phyloP scores from a whole-genome alignment of 1,284 basidiomycete genomes.

The Pyrrhoderma noxium region DNA sequence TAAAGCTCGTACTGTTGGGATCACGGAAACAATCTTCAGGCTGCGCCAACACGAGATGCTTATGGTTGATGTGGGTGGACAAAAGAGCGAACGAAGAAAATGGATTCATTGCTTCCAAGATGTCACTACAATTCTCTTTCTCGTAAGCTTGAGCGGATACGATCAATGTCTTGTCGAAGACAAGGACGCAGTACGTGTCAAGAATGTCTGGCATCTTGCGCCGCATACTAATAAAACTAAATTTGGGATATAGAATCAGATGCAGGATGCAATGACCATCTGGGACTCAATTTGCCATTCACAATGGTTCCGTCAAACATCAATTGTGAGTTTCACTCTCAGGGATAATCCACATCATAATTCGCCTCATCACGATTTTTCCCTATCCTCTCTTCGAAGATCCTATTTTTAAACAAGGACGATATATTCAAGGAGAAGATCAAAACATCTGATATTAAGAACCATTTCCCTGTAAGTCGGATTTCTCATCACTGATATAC shows the following conservation, averaged over 20 bases:
- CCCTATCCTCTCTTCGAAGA: constrained; percentile 36
- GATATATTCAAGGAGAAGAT: constrained; percentile 87
- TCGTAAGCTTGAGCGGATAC: constrained; percentile 83
- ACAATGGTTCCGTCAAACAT: constrained; percentile 89
- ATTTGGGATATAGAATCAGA: constrained; percentile 66
- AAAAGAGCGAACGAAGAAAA: constrained; percentile 84
- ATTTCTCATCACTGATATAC: background rate
- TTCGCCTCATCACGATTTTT: constrained; percentile 16
- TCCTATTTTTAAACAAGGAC: constrained; percentile 87
- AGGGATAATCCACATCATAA: too few species aligned
- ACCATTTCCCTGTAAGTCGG: constrained; percentile 70
- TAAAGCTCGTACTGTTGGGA: constrained; percentile 85
- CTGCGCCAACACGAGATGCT: constrained; percentile 69
- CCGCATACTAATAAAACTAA: background rate
- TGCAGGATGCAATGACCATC: constrained; percentile 93
- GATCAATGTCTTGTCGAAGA: constrained; percentile 94
- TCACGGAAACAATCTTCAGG: constrained; percentile 87
- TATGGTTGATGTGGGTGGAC: constrained; percentile 89
- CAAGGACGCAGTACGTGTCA: constrained; percentile 74
- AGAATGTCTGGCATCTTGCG: constrained; percentile 6
- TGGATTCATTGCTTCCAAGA: constrained; percentile 87
- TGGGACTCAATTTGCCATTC: constrained; percentile 94
- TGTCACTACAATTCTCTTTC: constrained; percentile 81
- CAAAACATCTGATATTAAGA: constrained; percentile 71
- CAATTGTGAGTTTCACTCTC: constrained; percentile 52